Base-by-base conservation (phyloP, 2,329 filamentous ascomycete genomes). In the Epicoccum nigrum region DNA sequence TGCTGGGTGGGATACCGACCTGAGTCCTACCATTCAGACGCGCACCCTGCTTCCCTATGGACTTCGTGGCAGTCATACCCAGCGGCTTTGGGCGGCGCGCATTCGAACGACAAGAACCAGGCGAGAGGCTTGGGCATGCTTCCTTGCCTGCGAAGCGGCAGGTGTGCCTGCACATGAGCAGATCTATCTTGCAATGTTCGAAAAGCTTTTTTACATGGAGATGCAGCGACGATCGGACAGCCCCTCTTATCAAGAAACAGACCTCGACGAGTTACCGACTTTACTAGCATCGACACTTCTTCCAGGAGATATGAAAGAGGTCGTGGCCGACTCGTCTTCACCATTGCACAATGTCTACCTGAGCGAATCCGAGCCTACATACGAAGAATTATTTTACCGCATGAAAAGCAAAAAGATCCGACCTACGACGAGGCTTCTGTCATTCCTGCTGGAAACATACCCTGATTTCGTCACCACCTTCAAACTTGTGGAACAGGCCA, bases 41-140 rank as follows among this genome's bases (percentile, higher is more conserved):
- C 76, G 85, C 50, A 74, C 73, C 4, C 62, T 78, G n/a, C 62
- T 80, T 51, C 71, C 53, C 3, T 34, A 30, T 19, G 27, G 21
- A 1, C 43, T 44, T n/a, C 43, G 38, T 34, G 49, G 43, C 7
- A 15, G 42, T 5, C 38, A 33, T 27, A 8, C 13, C 25, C 23
- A 53, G 21, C 48, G 35, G 15, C 31, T 57, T 6, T 87, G 85
- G 84, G 76, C 77, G 49, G 82, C 81, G 25, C 78, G 84, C 9
- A 81, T 87, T 44, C 74, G 76, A 37, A 77, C 82, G 17, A 87
- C 85, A 9, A 76, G 85, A 28, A 86, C 84, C 4, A 70, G 82
- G 38, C 78, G 83, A 54, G 84, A 87, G 71, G 84, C 85, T 5
- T 87, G 85, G 85, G 83, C 84, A 17, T 84, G 81, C 55, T 87